phyloP scores from a whole-genome alignment of 768 basidiomycete genomes.

The Suillus fuscotomentosus region DNA sequence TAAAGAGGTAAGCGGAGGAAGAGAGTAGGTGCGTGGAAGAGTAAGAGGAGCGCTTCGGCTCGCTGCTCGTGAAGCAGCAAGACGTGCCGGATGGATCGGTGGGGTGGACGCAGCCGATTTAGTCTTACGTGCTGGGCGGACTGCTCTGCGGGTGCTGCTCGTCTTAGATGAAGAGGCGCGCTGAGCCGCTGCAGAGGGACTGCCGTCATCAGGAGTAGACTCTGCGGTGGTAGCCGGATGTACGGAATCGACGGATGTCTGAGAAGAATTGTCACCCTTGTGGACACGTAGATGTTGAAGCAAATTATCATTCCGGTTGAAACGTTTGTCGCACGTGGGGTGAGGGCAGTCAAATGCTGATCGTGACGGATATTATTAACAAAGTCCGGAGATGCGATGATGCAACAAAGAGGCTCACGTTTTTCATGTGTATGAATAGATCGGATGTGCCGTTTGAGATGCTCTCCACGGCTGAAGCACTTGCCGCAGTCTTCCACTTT shows the following conservation, averaged over 20 bases:
- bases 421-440: slow-evolving; percentile 77
- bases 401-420: slow-evolving; percentile 45
- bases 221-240: slow-evolving; percentile 27
- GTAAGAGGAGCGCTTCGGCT: slow-evolving; percentile 29
- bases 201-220: slow-evolving; percentile 13
- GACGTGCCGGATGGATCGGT: slow-evolving; percentile 30
- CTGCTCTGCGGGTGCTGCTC: slow-evolving; percentile 22
- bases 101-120: slow-evolving; percentile 36
- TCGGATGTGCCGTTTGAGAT: slow-evolving; percentile 73
- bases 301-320: slow-evolving; percentile 80
- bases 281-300: slow-evolving; percentile 78
- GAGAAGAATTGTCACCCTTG: slow-evolving; percentile 38
- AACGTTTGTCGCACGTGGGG: slow-evolving; percentile 65
- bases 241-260: slow-evolving; percentile 30
- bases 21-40: slow-evolving; percentile 31
- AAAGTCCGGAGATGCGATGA: slow-evolving; percentile 15
- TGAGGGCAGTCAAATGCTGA: slow-evolving; percentile 73
- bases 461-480: slow-evolving; percentile 71
- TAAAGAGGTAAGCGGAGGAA: slow-evolving; percentile 31
- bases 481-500: slow-evolving; percentile 70
- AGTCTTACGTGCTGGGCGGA: slow-evolving; percentile 32
- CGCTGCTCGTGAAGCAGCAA: slow-evolving; percentile 31
- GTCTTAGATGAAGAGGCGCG: slow-evolving; percentile 23
- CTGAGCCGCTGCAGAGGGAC: slow-evolving; percentile 11
- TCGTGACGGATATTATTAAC: slow-evolving; percentile 21